Conservation (phyloP, 352 stramenopile genomes). For the Phytophthora melonis region DNA sequence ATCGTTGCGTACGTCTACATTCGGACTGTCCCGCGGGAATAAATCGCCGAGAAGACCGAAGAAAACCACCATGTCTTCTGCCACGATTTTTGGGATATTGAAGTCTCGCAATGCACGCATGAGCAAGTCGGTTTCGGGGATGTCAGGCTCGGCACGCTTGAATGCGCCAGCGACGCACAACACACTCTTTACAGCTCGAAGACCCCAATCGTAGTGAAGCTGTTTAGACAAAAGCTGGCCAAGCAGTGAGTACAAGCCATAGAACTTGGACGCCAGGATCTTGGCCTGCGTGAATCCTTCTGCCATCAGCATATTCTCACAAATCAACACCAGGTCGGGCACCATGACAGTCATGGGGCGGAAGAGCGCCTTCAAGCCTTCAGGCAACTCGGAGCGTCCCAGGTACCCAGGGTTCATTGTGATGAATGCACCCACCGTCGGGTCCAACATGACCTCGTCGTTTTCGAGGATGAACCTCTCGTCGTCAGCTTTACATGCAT, state of each 20-base stretch:
- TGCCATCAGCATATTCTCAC: conserved; percentile 98
- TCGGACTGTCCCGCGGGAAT: conserved; percentile 91
- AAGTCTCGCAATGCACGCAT: conserved; percentile 97
- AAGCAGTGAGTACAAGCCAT: conserved; percentile 95
- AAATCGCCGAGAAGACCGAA: conserved; percentile 95
- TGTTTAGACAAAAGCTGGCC: conserved; percentile 95
- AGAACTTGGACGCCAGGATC: conserved; percentile 96
- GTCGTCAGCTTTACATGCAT: conserved; percentile 95
- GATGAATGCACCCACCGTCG: conserved; percentile 95
- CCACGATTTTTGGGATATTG: conserved; percentile 97
- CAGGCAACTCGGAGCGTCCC: conserved; percentile 93
- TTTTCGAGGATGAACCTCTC: conserved; percentile 96
- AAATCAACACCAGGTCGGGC: conserved; percentile 96
- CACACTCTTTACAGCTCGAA: conserved; percentile 96
- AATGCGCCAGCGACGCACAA: conserved; percentile 95
- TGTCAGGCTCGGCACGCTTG: conserved; percentile 94
- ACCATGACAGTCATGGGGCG: conserved; percentile 97
- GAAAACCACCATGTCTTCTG: conserved; percentile 96
- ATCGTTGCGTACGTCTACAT: conserved; percentile 91
- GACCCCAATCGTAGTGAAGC: conserved; percentile 96
- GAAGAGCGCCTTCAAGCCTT: conserved; percentile 96
- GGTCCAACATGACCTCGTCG: conserved; percentile 93
- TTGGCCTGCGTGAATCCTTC: conserved; percentile 96
- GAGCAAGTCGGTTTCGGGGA: conserved; percentile 93
- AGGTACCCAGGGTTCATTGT: conserved; percentile 98